Conservation (phyloP, 164 flowering plant species). For the Echeveria elegans region DNA sequence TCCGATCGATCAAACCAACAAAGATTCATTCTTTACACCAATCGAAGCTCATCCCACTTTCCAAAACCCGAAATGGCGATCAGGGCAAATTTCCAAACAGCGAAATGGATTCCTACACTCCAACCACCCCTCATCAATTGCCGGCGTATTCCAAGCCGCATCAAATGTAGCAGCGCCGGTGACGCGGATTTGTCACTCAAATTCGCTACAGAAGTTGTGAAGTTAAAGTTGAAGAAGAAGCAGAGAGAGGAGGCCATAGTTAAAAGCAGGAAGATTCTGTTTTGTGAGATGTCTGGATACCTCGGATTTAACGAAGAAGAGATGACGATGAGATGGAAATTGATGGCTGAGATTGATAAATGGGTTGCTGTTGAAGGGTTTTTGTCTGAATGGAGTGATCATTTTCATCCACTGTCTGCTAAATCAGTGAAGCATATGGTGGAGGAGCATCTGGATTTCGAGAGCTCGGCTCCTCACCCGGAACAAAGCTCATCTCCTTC, state of each 20-base stretch:
- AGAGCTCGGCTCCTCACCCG: not conserved
- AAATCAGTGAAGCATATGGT: slow-evolving; percentile 64
- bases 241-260: slow-evolving; percentile 55
- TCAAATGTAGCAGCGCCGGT: slow-evolving; percentile 7
- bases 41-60: not conserved
- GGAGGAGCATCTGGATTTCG: slow-evolving; percentile 40
- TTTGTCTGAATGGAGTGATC: slow-evolving; percentile 53
- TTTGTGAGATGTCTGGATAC: slow-evolving; percentile 41
- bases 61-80: slow-evolving; percentile 22
- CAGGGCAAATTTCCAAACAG: slow-evolving; percentile 16
- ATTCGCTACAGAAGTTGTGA: slow-evolving; percentile 33
- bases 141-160: not conserved
- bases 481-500: not conserved
- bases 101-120: not conserved
- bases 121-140: slow-evolving; percentile 2
- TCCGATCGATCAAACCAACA: slow-evolving; percentile 1
- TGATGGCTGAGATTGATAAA: slow-evolving; percentile 49
- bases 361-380: slow-evolving; percentile 43
- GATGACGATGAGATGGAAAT: slow-evolving; percentile 42
- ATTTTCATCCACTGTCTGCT: slow-evolving; percentile 70
- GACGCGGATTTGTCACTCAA: slow-evolving; percentile 42
- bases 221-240: slow-evolving; percentile 21
- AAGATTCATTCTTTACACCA: slow-evolving; percentile 9
- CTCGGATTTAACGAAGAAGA: slow-evolving; percentile 33
- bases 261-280: slow-evolving; percentile 56